Conservation (phyloP, 208 protist species). For the Trypanosoma mega region DNA sequence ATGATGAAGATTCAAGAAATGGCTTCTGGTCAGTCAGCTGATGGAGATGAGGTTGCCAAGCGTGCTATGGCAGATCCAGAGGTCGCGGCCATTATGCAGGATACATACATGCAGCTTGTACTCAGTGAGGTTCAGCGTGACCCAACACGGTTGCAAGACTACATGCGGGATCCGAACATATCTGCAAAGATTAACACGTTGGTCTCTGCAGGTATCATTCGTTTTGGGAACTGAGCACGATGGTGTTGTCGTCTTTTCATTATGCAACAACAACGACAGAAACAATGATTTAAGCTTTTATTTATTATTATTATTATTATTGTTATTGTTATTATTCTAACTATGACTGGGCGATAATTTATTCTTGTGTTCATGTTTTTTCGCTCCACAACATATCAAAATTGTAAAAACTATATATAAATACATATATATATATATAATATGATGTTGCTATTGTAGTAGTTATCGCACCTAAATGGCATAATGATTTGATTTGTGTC, state of each 20-base stretch:
- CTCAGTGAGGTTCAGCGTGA: slow-evolving; percentile 91
- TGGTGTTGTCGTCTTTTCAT: background rate
- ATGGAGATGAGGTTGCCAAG: slow-evolving; percentile 87
- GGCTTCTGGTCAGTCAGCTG: slow-evolving; percentile 67
- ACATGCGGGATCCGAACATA: slow-evolving; percentile 93
- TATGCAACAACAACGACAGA: background rate
- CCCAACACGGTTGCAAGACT: slow-evolving; percentile 84
- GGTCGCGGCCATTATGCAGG: slow-evolving; percentile 92
- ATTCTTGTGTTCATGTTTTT: slow-evolving; percentile 16
- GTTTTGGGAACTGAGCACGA: slow-evolving; percentile 49
- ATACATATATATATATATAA: no score
- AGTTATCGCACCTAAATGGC: no score
- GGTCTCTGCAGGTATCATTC: slow-evolving; percentile 95
- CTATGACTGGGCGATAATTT: no score
- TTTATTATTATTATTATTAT: slow-evolving; percentile 35
- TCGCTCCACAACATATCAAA: no score
- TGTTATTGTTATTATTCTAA: slow-evolving; percentile 40
- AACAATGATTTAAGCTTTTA: background rate
- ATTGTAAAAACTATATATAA: no score
- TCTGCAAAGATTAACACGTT: slow-evolving; percentile 95
- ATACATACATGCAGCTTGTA: slow-evolving; percentile 92
- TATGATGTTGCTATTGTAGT: no score
- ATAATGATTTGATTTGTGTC: no score
- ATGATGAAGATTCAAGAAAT: slow-evolving; percentile 93
- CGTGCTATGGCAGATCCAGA: slow-evolving; percentile 95